These are phyloP conservation scores for Letharia columbiana DNA, from an alignment of 495 filamentous ascomycete species.

Conservation along the genomic window DNA sequence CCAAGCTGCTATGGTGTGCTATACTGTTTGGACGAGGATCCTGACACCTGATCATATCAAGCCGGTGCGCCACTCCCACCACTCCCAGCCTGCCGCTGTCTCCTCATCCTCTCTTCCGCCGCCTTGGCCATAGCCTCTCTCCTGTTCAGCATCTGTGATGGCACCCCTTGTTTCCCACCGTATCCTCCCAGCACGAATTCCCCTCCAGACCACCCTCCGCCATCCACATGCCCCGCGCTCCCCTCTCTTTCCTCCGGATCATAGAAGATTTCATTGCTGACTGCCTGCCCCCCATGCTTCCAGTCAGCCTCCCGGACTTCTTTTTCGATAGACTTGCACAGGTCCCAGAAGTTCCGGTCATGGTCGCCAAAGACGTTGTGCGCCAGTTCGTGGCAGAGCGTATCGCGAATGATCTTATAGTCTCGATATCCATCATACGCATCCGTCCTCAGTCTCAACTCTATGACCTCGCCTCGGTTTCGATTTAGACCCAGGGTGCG, in stretches of 20 bases:
- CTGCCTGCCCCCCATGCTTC: constrained; percentile 52
- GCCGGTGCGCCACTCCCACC: constrained; percentile 33
- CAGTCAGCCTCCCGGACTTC: constrained; percentile 79
- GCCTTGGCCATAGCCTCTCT: constrained; percentile 66
- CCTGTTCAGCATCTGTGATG: constrained; percentile 37
- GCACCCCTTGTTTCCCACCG: constrained; percentile 26
- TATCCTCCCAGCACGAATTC: constrained; percentile 71
- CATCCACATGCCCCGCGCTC: constrained; percentile 57
- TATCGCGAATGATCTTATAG: constrained; percentile 82
- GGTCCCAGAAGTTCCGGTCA: constrained; percentile 78
- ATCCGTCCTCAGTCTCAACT: constrained; percentile 82
- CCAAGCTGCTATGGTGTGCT: not conserved
- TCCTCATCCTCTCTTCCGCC: constrained; percentile 30
- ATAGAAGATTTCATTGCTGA: constrained; percentile 64
- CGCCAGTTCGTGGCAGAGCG: constrained; percentile 89
- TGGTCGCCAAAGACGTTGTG: constrained; percentile 83
- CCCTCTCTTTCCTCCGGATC: constrained; percentile 49
- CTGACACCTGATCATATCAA: not conserved
- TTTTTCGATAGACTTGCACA: constrained; percentile 74
- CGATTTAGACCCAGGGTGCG: constrained; percentile 82
- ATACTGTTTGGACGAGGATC: not conserved
- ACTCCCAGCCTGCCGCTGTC: constrained; percentile 26
- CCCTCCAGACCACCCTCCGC: constrained; percentile 81
- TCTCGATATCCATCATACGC: constrained; percentile 90
- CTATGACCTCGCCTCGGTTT: constrained; percentile 83